Evolutionary conservation across 2,329 filamentous ascomycete species (phyloP), one percentile per base, ranked within the genome.

Genomic region (Cordyceps farinosa): DNA sequence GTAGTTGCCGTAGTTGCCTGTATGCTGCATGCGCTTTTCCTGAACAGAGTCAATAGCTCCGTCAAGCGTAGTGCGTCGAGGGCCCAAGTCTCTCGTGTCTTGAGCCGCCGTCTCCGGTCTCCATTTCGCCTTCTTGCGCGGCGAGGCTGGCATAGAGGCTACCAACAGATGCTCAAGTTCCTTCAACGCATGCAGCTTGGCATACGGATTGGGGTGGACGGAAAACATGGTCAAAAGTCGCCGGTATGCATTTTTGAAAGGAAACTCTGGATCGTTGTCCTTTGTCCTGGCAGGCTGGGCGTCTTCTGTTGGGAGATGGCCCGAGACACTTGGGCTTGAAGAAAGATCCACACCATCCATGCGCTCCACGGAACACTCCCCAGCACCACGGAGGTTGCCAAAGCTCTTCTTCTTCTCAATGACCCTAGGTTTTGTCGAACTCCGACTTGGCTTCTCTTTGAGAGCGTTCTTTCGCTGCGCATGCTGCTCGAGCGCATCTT

Each of bases 141-240:
- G 70, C 47, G 65, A 76, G 3, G 74, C 72, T 32, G 73, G 65
- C 38, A 94, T 77, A 0, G 90, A 94, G 1, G 90, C 90, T 32
- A 90, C 80, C 63, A 96, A 91, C 52, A 99, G 82, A 48, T 89
- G 86, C 70, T 96, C 88, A 5, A 99, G 82, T 73, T 97, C 92
- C 65, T 89, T 87, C 5, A 98, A 80, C 0, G 91, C 89, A 67
- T 89, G 88, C 13, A 99, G 83, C 75, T 99, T 99, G 29, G 86
- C 84, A 68, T 90, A 90, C 0, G 95, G 95, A 71, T 95, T 96
- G 0, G 91, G 90, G 67, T 96, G 91, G 4, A 93, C 90, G 48
- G 91, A 92, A 69, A 99, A 96, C 78, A 92, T 92, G 66, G 87
- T 87, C 38, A 98, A 80, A 1, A 98, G 81, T 13, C 89, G 87